Conservation (phyloP, 148 eudicot genomes). For the Dianthus caryophyllus region DNA sequence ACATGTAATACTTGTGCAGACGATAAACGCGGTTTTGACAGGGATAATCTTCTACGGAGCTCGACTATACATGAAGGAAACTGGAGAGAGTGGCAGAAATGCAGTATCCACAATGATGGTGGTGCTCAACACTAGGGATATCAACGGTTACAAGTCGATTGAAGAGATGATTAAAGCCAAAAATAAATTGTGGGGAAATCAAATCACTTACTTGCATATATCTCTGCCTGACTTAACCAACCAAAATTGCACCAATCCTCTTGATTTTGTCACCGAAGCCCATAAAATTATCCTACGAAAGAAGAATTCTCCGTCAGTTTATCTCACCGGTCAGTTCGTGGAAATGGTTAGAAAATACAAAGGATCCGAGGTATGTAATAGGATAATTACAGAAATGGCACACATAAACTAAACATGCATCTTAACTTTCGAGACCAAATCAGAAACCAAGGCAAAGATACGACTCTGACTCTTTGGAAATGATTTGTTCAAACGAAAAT, state of each 20-base stretch:
- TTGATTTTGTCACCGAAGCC: slow-evolving; percentile 42
- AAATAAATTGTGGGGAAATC: slow-evolving; percentile 62
- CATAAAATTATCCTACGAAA: no score
- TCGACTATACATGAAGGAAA: slow-evolving; percentile 56
- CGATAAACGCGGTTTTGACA: slow-evolving; percentile 56
- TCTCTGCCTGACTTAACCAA: slow-evolving; percentile 34
- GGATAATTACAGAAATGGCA: no score
- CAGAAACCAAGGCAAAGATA: no score
- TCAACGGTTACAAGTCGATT: slow-evolving; percentile 51
- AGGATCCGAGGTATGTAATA: no score
- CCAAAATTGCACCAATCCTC: slow-evolving; percentile 30
- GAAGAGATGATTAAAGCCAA: slow-evolving; percentile 51
- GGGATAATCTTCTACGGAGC: slow-evolving; percentile 57
- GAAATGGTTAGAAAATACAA: no score
- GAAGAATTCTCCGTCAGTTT: no score
- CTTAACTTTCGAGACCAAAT: no score
- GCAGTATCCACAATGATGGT: slow-evolving; percentile 55
- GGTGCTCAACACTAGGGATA: slow-evolving; percentile 65
- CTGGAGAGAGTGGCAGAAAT: slow-evolving; percentile 17
- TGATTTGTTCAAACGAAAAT: no score
- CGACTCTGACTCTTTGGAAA: no score
- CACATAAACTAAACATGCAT: no score
- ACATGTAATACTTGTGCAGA: slow-evolving; percentile 37
- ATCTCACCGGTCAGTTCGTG: no score
- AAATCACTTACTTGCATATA: no score